Evolutionary conservation across 768 basidiomycete genomes (phyloP).

Genomic region (Rhodotorula babjevae): DNA sequence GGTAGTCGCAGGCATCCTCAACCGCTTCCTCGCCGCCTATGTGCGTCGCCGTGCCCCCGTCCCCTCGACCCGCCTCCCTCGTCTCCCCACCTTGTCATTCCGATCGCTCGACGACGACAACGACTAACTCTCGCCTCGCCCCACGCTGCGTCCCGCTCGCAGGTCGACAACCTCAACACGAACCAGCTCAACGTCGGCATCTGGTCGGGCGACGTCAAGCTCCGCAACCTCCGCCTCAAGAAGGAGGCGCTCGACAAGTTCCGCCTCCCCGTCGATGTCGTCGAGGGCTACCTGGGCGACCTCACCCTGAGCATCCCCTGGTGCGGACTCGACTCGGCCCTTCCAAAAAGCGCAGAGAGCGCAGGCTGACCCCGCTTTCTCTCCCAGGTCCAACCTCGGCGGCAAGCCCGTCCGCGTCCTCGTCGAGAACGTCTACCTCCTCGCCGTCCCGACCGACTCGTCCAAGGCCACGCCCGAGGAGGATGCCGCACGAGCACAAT

Average conservation of each 20-base stretch:
- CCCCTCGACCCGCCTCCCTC: not conserved
- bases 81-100: conserved; percentile 66
- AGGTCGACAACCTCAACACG: conserved; percentile 92
- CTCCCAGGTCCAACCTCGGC: conserved; percentile 59
- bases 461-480: conserved; percentile 57
- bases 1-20: conserved; percentile 18
- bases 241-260: conserved; percentile 92
- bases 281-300: conserved; percentile 83
- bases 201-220: conserved; percentile 61
- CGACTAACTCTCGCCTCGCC: too few species aligned
- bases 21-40: conserved; percentile 25
- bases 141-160: conserved; percentile 45
- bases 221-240: conserved; percentile 72
- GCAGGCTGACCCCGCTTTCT: too few species aligned
- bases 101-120: not conserved
- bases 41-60: not conserved
- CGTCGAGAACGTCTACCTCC: conserved; percentile 89
- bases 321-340: conserved; percentile 50
- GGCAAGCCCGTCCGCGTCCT: conserved; percentile 85
- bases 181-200: conserved; percentile 92
- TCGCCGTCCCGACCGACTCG: conserved; percentile 75
- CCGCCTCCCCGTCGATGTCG: conserved; percentile 86
- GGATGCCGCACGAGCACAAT: conserved; percentile 74
- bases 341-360: too few species aligned
- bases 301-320: conserved; percentile 81